Percentiles rank a stretch among this genome's conserved stretches.
phyloP scores from a whole-genome alignment of 345 rosid species.

The Syzygium jambos region DNA sequence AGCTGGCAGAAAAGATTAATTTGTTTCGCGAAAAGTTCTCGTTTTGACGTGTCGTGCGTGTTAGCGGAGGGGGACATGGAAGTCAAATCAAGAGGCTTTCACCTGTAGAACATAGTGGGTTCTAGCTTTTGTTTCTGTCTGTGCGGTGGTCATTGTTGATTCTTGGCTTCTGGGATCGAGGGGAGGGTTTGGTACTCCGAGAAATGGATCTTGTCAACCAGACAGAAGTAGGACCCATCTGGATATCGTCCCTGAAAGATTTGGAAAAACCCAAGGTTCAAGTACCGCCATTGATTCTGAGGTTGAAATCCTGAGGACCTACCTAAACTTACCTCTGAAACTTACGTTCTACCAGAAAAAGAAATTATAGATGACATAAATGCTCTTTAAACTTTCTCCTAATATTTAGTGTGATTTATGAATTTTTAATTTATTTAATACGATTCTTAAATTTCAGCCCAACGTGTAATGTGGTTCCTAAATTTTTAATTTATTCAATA shows the following conservation, averaged over 20 bases:
- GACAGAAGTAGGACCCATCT: background rate
- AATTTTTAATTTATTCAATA: too few species aligned
- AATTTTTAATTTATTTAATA: too few species aligned
- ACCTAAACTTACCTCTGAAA: background rate
- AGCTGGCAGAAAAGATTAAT: background rate
- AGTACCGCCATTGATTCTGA: background rate
- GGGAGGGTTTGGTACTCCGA: background rate
- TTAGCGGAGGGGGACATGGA: background rate
- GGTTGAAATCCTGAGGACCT: background rate
- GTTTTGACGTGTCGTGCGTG: background rate
- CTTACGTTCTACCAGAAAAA: background rate
- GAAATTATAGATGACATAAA: fast-evolving
- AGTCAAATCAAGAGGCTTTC: background rate
- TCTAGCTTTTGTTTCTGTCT: background rate
- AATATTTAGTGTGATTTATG: too few species aligned
- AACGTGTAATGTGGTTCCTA: too few species aligned
- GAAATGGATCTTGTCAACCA: background rate
- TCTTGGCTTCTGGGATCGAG: background rate
- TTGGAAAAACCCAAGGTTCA: background rate
- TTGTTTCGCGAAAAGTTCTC: background rate
- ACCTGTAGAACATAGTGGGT: background rate
- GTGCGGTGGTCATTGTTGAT: background rate
- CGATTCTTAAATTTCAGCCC: too few species aligned
- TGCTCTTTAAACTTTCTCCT: too few species aligned
- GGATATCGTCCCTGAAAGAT: background rate